Base-by-base conservation (phyloP, 192 early-diverging fungal genomes). In the Rhizoclosmatium globosum region DNA sequence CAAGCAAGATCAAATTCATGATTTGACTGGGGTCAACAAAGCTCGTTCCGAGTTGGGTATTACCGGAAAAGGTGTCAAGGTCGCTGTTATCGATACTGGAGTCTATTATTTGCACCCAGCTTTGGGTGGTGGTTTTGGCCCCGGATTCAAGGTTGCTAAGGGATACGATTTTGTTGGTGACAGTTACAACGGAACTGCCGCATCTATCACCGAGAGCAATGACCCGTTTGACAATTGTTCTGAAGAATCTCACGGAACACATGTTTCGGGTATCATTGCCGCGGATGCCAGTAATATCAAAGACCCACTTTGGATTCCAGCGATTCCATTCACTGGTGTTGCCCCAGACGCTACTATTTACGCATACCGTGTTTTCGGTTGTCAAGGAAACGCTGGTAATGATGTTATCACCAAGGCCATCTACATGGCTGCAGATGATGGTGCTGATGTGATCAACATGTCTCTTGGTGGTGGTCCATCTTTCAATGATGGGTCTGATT, bases 401-500 rank as follows among this genome's bases (percentile, higher is more conserved):
- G 94, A 95, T 62, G 77, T 95, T 50, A 90, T 98, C 50, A 91
- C 94, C 61, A 87, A 90, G 64, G 96, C 92, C 11, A 81, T 98
- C 81, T 84, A 91, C 79, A 79, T 79, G 6, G 96, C 95, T 4
- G 85, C 88, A 60, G 77, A 80, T 3, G 94, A 94, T 66, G 85
- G 90, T 1, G 88, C 93, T 82, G 89, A 98, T 73, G 79, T 98
- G 58, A 92, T 98, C 79, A 96, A 93, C 85, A 86, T 97, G 77
- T 94, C 92, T 64, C 82, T 97, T 68, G 96, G 95, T 68, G 78
- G 78, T 64, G 92, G 88, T 4, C 83, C 87, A 19, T 83, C 84
- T 74, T 86, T 85, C 44, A 90, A 87, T 89, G 85, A 83, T 67
- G 92, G 93, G 46, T 84, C 89, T 47, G 86, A 92, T 19, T 74